Base-by-base conservation (phyloP, 441 rosid species). In the Populus tomentosa region DNA sequence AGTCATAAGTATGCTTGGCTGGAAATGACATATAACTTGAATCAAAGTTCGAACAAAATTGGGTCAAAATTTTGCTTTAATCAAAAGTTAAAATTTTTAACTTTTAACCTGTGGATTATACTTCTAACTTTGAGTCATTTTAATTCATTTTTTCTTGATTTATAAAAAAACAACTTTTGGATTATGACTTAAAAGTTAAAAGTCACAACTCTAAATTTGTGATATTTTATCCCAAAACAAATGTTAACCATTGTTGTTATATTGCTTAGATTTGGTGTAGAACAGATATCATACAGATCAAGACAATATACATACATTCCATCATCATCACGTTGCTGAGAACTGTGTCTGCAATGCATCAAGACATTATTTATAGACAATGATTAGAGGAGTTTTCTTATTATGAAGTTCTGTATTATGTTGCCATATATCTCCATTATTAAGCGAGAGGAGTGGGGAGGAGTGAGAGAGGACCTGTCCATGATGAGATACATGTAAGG, bases 401-500 rank as follows among this genome's bases (percentile, higher is more conserved):
- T 50, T 50, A 16, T 50, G 18, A 50, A 14, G 56, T 50, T 50
- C 56, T 50, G 56, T 14, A 50, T 50, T 50, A 14, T 50, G 56
- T 14, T 50, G 56, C n/a, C 61, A 53, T 16, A 53, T 53, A 16
- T 71, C 66, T 32, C 32, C 62, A 42, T 28, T 8, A 64, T 62
- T 35, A 5, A 20, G 18, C 10, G 8, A 5, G n/a, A 11, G 32
- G 65, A 38, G 73, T 35, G 59, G 78, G 75, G 80, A 75, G 73
- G 79, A 71, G 73, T 70, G 35, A 91, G 71, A 78, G 74, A 72
- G 71, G 30, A 94, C 99, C 99, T 96, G 99, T 75, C 98, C 91
- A 78, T 96, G 98, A 83, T 96, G 99, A 2, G 96, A 88, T 80
- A 94, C 92, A 73, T 78, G 81, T 80, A 96, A 72, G 23, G 96